These are phyloP conservation scores for Chlamydomonas asymmetrica DNA, from an alignment of 139 green algal genomes.

Conservation along the genomic window DNA sequence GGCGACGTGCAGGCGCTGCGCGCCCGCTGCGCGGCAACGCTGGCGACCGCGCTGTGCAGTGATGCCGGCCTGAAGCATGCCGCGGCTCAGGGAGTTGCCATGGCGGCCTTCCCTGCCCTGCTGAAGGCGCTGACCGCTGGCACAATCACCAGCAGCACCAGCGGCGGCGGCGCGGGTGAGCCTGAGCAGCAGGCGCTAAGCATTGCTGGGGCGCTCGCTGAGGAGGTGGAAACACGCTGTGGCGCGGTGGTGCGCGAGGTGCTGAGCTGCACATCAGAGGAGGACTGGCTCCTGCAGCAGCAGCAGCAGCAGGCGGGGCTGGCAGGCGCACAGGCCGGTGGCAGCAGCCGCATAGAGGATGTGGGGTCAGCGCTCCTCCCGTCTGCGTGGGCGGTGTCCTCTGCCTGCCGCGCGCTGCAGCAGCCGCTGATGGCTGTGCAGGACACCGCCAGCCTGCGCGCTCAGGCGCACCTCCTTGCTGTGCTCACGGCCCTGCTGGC, in stretches of 20 bases:
- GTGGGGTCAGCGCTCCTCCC: conserved; percentile 39
- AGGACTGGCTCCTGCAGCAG: conserved; percentile 31
- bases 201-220: conserved; percentile 23
- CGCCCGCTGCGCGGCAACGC: conserved; percentile 29
- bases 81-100: conserved; percentile 48
- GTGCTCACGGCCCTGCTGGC: background rate
- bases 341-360: too few species aligned
- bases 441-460: conserved; percentile 29
- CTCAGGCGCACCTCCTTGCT: conserved; percentile 22
- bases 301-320: background rate
- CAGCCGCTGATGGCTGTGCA: conserved; percentile 41
- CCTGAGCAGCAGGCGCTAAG: conserved; percentile 28
- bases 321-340: too few species aligned
- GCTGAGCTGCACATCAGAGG: conserved; percentile 13
- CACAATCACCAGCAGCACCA: conserved; percentile 10
- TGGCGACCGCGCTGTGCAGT: conserved; percentile 42
- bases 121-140: conserved; percentile 14
- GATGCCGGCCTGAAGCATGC: conserved; percentile 43
- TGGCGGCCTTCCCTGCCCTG: conserved; percentile 41
- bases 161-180: background rate
- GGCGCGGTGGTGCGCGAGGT: background rate
- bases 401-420: conserved; percentile 41
- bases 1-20: conserved; percentile 16
- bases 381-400: conserved; percentile 35
- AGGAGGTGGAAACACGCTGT: background rate